These are phyloP conservation scores for Vicia faba DNA, from an alignment of 306 rosid genomes.

Conservation along the genomic window DNA sequence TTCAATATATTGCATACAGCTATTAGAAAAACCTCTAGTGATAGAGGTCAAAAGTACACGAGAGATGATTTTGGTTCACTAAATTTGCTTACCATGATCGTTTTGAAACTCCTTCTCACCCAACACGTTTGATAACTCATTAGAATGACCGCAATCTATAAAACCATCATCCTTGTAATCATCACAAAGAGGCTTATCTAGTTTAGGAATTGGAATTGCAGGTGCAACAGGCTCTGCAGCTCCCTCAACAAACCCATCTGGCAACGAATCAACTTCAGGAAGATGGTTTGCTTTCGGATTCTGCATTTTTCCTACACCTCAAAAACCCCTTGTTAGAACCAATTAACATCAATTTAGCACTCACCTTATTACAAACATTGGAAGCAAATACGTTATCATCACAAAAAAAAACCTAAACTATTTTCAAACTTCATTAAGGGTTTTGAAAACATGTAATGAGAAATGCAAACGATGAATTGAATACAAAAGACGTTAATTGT, in stretches of 20 bases:
- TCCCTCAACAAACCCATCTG: slow-evolving; percentile 91
- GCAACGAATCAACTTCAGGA: slow-evolving; percentile 89
- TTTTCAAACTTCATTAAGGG: slow-evolving; percentile 20
- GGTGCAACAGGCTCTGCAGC: slow-evolving; percentile 67
- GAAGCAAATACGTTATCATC: not conserved
- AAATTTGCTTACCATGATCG: slow-evolving; percentile 47
- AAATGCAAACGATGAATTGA: too few relatives aligned
- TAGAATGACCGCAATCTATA: slow-evolving; percentile 45
- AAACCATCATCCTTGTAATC: slow-evolving; percentile 44
- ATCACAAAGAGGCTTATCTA: slow-evolving; percentile 53
- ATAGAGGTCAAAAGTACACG: slow-evolving; percentile 46
- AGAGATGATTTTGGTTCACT: slow-evolving; percentile 48
- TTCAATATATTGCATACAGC: slow-evolving; percentile 51
- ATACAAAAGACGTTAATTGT: too few relatives aligned
- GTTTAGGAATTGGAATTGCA: slow-evolving; percentile 59
- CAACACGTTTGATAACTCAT: slow-evolving; percentile 36
- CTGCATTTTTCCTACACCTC: slow-evolving; percentile 66
- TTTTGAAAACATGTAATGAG: not conserved
- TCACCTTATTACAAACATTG: slow-evolving; percentile 15
- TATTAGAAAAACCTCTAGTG: slow-evolving; percentile 40
- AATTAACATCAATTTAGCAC: slow-evolving; percentile 25
- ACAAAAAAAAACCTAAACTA: slow-evolving; percentile 16
- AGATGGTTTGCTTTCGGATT: slow-evolving; percentile 79
- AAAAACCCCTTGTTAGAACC: slow-evolving; percentile 36
- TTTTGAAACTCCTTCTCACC: slow-evolving; percentile 50